Evolutionary conservation across 371 early-diverging fungal genomes (phyloP), one percentile per base, ranked within the genome.

Genomic region (Apophysomyces elegans): DNA sequence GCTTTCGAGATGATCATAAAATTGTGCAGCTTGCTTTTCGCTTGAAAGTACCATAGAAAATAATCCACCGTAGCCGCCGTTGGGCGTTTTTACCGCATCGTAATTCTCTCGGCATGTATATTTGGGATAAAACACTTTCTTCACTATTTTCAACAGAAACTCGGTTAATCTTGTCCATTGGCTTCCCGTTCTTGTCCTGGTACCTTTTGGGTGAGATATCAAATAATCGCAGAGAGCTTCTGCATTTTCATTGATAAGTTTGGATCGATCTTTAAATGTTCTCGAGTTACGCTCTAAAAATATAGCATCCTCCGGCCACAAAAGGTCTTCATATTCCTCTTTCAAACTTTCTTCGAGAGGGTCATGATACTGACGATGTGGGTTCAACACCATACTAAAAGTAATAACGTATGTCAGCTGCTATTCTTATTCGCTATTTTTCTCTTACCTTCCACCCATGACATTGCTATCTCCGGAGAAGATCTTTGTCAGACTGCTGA

Each of bases 401-500:
- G 37, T 12, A 21, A 59, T 37, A 38, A 35, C 35, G 11, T n/a
- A 37, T n/a, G 41, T 4, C 26, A 16, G 16, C 11, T 35, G 16
- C 62, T n/a, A 5, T n/a, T 64, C 45, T n/a, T 5, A 6, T 32
- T 2, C n/a, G 46, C n/a, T 16, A 11, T 8, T 7, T 56, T 38
- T 21, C 14, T 35, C 58, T 68, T 67, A 90, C 90, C 94, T 89
- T 65, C 99, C 99, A 62, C 93, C 97, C 97, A 97, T 97, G n/a
- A 96, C 97, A 75, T 98, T 96, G 67, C 93, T 88, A 76, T 95
- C 96, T 32, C 98, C 98, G 63, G 91, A 91, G 70, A 97, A 96
- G 54, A 95, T 80, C 81, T 98, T 98, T 16, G 98, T 96, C 63
- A 98, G 74, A 68, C 95, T 95, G 21, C 95, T 91, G 6, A 96